These are phyloP conservation scores for Diplodia sapinea DNA, from an alignment of 2,329 filamentous ascomycete species.

Conservation along the genomic window DNA sequence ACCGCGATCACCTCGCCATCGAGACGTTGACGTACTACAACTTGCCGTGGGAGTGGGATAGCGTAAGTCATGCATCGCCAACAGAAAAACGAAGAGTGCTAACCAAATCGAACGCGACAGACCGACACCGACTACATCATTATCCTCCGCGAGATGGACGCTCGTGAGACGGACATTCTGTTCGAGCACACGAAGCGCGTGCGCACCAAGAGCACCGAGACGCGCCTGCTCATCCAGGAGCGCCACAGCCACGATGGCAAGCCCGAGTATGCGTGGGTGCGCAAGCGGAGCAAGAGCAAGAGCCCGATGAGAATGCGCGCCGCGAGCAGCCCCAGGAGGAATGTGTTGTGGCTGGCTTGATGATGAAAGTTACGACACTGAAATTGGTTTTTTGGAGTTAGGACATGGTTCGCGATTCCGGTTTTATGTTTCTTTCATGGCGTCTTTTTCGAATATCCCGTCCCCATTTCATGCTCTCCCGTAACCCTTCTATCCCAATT, in stretches of 20 bases:
- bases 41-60: conserved; percentile 56
- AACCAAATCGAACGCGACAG: conserved; percentile 36
- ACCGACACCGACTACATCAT: conserved; percentile 56
- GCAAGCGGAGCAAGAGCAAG: conserved; percentile 34
- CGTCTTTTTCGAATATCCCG: background rate
- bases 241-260: conserved; percentile 45
- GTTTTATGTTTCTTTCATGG: background rate
- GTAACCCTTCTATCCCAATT: background rate
- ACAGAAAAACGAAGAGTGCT: background rate
- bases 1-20: conserved; percentile 52
- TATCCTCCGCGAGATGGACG: conserved; percentile 57
- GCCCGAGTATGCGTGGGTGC: conserved; percentile 55
- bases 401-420: background rate
- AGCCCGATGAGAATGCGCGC: conserved; percentile 19
- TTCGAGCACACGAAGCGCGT: conserved; percentile 58
- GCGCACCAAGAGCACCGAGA: conserved; percentile 40
- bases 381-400: background rate
- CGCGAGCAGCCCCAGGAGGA: conserved; percentile 34
- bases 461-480: background rate
- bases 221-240: conserved; percentile 52
- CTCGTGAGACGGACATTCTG: conserved; percentile 55
- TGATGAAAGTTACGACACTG: background rate
- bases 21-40: conserved; percentile 57
- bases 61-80: conserved; percentile 44
- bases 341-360: background rate